phyloP scores from a whole-genome alignment of 148 eudicot genomes.

The Arbutus unedo region DNA sequence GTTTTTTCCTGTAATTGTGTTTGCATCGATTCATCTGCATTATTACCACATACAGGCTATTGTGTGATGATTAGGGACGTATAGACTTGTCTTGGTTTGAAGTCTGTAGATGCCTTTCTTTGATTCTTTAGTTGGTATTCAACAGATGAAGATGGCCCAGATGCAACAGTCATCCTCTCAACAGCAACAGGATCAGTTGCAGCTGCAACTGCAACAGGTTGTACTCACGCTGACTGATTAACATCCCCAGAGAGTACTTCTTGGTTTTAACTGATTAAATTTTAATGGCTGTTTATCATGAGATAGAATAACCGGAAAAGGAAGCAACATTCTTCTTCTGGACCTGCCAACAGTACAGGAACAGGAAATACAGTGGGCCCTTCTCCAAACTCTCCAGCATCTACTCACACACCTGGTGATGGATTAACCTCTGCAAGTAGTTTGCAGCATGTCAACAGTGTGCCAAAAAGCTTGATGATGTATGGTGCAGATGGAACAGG shows the following conservation, averaged over 20 bases:
- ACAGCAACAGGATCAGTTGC: slow-evolving; percentile 94
- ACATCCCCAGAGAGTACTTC: background rate
- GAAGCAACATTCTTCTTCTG: slow-evolving; percentile 92
- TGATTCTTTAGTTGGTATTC: slow-evolving; percentile 16
- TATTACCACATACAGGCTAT: background rate
- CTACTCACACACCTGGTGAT: slow-evolving; percentile 96
- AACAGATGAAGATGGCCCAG: slow-evolving; percentile 88
- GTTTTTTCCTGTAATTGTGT: slow-evolving; percentile 2
- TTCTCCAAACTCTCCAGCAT: slow-evolving; percentile 90
- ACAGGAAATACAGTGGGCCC: slow-evolving; percentile 96
- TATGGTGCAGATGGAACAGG: slow-evolving; percentile 83
- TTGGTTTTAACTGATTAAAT: background rate
- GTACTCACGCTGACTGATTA: slow-evolving; percentile 8
- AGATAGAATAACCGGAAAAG: slow-evolving; percentile 79
- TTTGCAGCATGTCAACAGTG: slow-evolving; percentile 70
- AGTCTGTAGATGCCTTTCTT: slow-evolving; percentile 9
- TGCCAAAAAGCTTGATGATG: slow-evolving; percentile 81
- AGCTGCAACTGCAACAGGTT: slow-evolving; percentile 88
- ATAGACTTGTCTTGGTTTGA: background rate
- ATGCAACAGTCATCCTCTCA: slow-evolving; percentile 86
- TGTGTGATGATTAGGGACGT: background rate
- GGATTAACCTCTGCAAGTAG: slow-evolving; percentile 68
- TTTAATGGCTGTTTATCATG: background rate
- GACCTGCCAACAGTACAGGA: slow-evolving; percentile 99
- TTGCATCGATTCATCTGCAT: slow-evolving; percentile 4